Evolutionary conservation across 495 filamentous ascomycete genomes (phyloP), one percentile per base, ranked within the genome.

Genomic region (Penicillium bovifimosum): DNA sequence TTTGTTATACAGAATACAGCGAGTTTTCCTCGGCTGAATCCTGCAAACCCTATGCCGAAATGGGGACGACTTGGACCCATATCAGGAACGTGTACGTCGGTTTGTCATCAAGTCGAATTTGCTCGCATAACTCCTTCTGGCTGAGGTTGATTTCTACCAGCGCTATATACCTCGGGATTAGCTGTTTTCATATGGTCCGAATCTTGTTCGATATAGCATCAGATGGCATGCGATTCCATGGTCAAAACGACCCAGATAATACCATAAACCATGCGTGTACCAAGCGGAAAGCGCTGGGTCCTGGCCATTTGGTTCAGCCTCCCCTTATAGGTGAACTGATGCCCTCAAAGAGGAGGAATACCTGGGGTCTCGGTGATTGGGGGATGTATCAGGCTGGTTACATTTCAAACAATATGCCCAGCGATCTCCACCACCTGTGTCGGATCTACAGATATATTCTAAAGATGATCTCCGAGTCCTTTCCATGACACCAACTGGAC

Each of bases 81-180:
- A 10, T 29, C 13, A 24, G 44, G 5, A 20, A 35, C 10, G 50
- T 53, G 5, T 62, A 59, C 16, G 27, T 27, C 17, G 44, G 43
- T 3, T 41, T 53, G 2, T 54, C 47, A 5, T 16, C 29, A 16
- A 50, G 38, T 33, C 34, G 33, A 14, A 18, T 55, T 10, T 39
- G 24, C 10, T 58, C 59, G 9, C 53, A 62, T 41, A 58, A 62
- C 16, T 28, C 42, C 7, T 62, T 62, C 29, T 62, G 59, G 59
- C 14, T 62, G 34, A 40, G 48, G 31, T 17, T 62, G 17, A 48
- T 62, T n/a, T 53, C 47, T 43, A 53, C 32, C 13, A 55, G 55
- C 10, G 47, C 59, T n/a, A 40, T 55, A n/a, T 55, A 62, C 20
- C 40, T 55, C 4, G 48, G 44, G 26, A 9, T 62, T 5, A 35